Conservation (phyloP, 2,329 filamentous ascomycete species). For the Huntiella bhutanensis region DNA sequence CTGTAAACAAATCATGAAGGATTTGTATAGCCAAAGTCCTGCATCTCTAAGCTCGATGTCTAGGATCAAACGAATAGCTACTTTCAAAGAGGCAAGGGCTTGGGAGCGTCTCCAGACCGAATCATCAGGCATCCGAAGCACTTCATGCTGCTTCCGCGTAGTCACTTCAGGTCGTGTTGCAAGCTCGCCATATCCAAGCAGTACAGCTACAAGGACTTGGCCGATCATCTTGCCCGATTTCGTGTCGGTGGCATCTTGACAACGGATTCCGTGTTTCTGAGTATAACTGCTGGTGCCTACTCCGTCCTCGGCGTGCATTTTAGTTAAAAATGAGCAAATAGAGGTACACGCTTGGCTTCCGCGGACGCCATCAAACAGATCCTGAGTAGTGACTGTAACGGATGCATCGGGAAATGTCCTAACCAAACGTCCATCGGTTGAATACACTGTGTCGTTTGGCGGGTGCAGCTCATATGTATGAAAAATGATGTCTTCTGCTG, state of each 20-base stretch:
- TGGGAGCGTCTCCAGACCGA: conserved; percentile 32
- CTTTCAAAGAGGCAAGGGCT: conserved; percentile 35
- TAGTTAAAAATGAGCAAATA: conserved; percentile 13
- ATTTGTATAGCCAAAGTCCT: conserved; percentile 24
- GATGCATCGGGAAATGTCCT: conserved; percentile 16
- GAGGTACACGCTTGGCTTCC: too few species aligned
- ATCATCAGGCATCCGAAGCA: conserved; percentile 21
- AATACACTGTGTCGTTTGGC: conserved; percentile 14
- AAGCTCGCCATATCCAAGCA: conserved; percentile 20
- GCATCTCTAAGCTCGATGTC: not conserved
- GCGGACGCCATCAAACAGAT: too few species aligned
- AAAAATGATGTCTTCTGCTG: too few species aligned
- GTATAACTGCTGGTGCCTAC: conserved; percentile 10
- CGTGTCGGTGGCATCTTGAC: conserved; percentile 30
- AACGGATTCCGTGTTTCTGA: conserved; percentile 20
- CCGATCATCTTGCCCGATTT: conserved; percentile 31
- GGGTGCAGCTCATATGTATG: conserved; percentile 17
- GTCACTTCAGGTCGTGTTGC: conserved; percentile 17
- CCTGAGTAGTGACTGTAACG: not conserved
- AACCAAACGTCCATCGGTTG: conserved; percentile 16
- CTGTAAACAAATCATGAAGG: conserved; percentile 29
- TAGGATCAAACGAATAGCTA: conserved; percentile 24
- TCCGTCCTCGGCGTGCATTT: conserved; percentile 16
- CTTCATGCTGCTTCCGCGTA: conserved; percentile 36
- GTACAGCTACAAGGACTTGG: conserved; percentile 24